phyloP scores from a whole-genome alignment of 768 basidiomycete genomes.

The Hypsizygus marmoreus region DNA sequence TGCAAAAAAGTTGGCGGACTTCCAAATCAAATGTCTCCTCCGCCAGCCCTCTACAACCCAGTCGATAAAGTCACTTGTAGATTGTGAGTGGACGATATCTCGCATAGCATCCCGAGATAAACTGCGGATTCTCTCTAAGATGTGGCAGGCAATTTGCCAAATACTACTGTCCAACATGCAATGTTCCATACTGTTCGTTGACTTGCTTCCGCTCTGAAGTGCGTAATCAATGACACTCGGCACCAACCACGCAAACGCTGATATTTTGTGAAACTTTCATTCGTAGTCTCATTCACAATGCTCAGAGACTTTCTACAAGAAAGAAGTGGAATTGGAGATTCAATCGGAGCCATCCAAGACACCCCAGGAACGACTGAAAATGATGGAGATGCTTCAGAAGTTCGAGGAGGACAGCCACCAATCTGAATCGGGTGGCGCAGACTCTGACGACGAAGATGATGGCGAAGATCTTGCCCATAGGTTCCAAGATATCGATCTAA shows the following conservation, averaged over 20 bases:
- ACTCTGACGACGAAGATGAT: slow-evolving; percentile 37
- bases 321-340: slow-evolving; percentile 69
- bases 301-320: slow-evolving; percentile 82
- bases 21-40: slow-evolving; percentile 22
- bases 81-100: slow-evolving; percentile 45
- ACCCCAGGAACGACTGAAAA: slow-evolving; percentile 58
- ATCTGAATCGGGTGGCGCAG: slow-evolving; percentile 40
- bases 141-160: slow-evolving; percentile 76
- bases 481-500: slow-evolving; percentile 60
- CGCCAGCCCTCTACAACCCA: slow-evolving; percentile 6
- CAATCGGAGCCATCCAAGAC: slow-evolving; percentile 54
- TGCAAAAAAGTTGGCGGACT: slow-evolving; percentile 27
- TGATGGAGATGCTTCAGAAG: slow-evolving; percentile 69
- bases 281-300: slow-evolving; percentile 64
- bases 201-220: slow-evolving; percentile 78
- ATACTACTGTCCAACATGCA: slow-evolving; percentile 84
- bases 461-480: slow-evolving; percentile 48
- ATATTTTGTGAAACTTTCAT: not conserved
- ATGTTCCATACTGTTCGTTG: slow-evolving; percentile 78
- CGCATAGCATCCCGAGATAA: too few relatives aligned
- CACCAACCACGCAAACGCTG: slow-evolving; percentile 6
- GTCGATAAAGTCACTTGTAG: slow-evolving; percentile 39
- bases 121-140: slow-evolving; percentile 45
- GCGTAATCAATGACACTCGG: slow-evolving; percentile 21
- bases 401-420: slow-evolving; percentile 62